A percentile compares a stretch with the other conserved stretches of the same genome.
These are phyloP conservation scores for Taphrina betulina DNA, from an alignment of 1,139 yeast genomes.

Conservation along the genomic window DNA sequence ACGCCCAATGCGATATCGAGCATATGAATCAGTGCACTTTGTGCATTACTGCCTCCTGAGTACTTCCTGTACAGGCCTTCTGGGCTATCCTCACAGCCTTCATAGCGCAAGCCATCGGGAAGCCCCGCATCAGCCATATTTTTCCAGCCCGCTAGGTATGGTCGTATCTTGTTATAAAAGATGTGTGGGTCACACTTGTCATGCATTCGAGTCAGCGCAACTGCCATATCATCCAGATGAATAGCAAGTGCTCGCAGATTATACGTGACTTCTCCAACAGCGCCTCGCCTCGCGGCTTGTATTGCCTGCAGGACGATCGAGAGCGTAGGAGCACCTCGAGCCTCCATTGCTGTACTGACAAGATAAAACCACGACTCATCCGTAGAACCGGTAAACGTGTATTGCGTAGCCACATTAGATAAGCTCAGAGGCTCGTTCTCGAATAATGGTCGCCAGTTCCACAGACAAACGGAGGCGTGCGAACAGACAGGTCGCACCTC, in stretches of 20 bases:
- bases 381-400: constrained; percentile 83
- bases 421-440: constrained; percentile 54
- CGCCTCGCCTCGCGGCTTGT: constrained; percentile 52
- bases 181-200: constrained; percentile 95
- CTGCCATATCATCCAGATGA: constrained; percentile 70
- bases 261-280: constrained; percentile 48
- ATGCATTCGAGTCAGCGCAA: constrained; percentile 76
- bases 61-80: constrained; percentile 54
- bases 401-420: constrained; percentile 71
- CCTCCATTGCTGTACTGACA: constrained; percentile 82
- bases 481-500: constrained; percentile 85
- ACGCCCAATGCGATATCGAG: constrained; percentile 74
- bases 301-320: constrained; percentile 63
- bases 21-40: constrained; percentile 82
- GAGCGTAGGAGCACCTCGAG: constrained; percentile 69
- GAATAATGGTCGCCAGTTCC: constrained; percentile 60
- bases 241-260: constrained; percentile 68
- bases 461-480: constrained; percentile 79
- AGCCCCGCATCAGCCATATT: constrained; percentile 87
- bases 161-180: constrained; percentile 80
- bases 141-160: constrained; percentile 91
- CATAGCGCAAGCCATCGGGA: constrained; percentile 47
- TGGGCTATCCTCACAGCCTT: constrained; percentile 47
- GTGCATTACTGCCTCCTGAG: constrained; percentile 94
- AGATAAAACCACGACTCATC: constrained; percentile 95